Evolutionary conservation across 805 yeast species (phyloP), one percentile per base, ranked within the genome.

Genomic region (Kregervanrija fluxuum): DNA sequence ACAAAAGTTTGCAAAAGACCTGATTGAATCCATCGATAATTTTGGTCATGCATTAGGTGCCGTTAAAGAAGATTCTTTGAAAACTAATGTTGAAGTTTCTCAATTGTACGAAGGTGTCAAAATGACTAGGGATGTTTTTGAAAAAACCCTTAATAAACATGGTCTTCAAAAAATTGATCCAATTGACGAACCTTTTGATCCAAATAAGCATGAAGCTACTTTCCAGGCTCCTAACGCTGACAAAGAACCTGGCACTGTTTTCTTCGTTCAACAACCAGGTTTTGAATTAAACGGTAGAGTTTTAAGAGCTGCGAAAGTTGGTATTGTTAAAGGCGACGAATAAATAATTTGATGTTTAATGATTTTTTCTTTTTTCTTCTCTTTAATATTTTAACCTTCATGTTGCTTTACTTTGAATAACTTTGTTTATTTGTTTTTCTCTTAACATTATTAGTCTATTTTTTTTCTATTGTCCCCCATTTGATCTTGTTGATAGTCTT

Each of bases 301-400:
- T 32, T 74, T 89, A 62, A 79, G 97, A 69, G 95, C 97, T 31
- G 96, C 97, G 47, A 89, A 89, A 74, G 97, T 89, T 53, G 97
- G 97, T 55, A 78, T 89, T 59, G 96, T 89, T 53, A 86, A 84
- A 69, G 77, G 66, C 44, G 55, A 57, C 11, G 71, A 69, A 35
- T 62, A 62, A 55, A 41, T 48, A 45, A 17, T 22, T 33, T 33
- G 30, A 15, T 14, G 13, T 33, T n/a, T n/a, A n/a, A 12, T 15
- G 14, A 39, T 22, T 45, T 32, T 38, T 33, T 35, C 30, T 40
- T 31, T 34, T 36, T 11, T 38, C 12, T 11, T 38, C 12, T 13
- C 11, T 32, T 30, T 8, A 33, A n/a, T 14, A 14, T 33, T 33
- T n/a, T 14, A 33, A n/a, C 35, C 33, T 46, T 31, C 43, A 33